Base-by-base conservation (phyloP, 176 grass and related monocot species). In the Phragmites australis region DNA sequence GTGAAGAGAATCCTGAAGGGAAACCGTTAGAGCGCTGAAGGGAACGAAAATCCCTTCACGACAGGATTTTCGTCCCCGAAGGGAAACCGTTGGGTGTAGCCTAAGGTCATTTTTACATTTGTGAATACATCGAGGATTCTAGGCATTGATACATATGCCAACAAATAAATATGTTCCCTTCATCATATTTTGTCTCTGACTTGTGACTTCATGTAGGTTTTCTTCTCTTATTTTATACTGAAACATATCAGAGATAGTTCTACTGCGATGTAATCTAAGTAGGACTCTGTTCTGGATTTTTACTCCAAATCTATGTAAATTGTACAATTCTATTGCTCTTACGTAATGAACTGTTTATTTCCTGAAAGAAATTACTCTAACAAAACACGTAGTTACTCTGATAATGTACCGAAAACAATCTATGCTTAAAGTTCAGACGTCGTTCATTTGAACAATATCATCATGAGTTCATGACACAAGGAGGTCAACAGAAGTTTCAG, bases 381-480 rank as follows among this genome's bases (percentile, higher is more conserved):
- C 50, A 19, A 17, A 49, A 2, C 4, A 49, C 21, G 22, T 47
- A 56, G 14, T 50, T 11, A 37, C 10, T 51, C 10, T 5, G 16
- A 75, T 50, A 23, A 70, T 70, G 52, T 5, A 55, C 13, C 31
- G 58, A 32, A 61, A 23, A 75, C 9, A 26, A 67, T 42, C 15
- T 27, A 26, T 15, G 60, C 21, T 53, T 21, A 44, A 79, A 76
- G 27, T 82, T 81, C 9, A 81, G 63, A 65, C 44, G 49, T 21
- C 72, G 61, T 70, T 89, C 77, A 85, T 81, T 76, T 56, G 72
- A 89, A 71, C 82, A 89, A 62, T 30, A 60, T 65, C 76, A 61
- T 80, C 59, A 84, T 74, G 71, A 81, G 70, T 53, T 80, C 59
- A 84, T 74, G 71, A 81, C 82, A 85, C 32, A 13, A 31, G 16